Conservation (phyloP, 768 basidiomycete species). For the Psilocybe azurescens region DNA sequence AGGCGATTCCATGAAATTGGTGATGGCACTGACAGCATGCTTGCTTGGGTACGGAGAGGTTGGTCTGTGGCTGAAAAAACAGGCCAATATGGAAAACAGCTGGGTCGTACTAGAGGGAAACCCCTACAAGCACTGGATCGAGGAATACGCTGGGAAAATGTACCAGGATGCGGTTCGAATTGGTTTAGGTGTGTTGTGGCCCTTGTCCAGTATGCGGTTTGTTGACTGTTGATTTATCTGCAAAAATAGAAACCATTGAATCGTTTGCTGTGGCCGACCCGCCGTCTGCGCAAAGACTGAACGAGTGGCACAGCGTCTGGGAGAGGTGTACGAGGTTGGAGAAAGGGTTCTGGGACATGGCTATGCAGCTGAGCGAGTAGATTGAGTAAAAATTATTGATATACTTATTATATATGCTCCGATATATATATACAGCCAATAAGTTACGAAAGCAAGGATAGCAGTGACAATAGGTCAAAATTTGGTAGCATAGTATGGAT, state of each 20-base stretch:
- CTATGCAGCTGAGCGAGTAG: slow-evolving; percentile 35
- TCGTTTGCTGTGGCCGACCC: slow-evolving; percentile 60
- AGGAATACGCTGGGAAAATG: slow-evolving; percentile 75
- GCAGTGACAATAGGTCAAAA: not conserved
- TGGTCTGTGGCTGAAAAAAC: slow-evolving; percentile 78
- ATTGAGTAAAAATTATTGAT: not conserved
- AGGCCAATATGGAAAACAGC: slow-evolving; percentile 47
- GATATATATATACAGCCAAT: slow-evolving; percentile 8
- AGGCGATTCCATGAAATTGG: slow-evolving; percentile 74
- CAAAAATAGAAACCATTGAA: slow-evolving; percentile 73
- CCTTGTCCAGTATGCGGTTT: not conserved
- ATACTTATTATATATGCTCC: not conserved
- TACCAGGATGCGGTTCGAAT: slow-evolving; percentile 76
- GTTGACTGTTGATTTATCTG: not conserved
- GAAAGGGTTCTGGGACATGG: slow-evolving; percentile 85
- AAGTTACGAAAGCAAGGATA: not conserved
- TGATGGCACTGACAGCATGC: slow-evolving; percentile 87
- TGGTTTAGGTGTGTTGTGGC: slow-evolving; percentile 66
- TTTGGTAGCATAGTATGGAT: not conserved
- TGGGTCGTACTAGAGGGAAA: slow-evolving; percentile 72
- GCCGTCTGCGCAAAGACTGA: slow-evolving; percentile 61
- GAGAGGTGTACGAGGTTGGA: slow-evolving; percentile 78
- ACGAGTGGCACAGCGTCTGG: slow-evolving; percentile 77
- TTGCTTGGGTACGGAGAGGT: slow-evolving; percentile 93
- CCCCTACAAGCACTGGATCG: slow-evolving; percentile 76